Evolutionary conservation across 768 basidiomycete species (phyloP).

Genomic region (Boletus sp.): DNA sequence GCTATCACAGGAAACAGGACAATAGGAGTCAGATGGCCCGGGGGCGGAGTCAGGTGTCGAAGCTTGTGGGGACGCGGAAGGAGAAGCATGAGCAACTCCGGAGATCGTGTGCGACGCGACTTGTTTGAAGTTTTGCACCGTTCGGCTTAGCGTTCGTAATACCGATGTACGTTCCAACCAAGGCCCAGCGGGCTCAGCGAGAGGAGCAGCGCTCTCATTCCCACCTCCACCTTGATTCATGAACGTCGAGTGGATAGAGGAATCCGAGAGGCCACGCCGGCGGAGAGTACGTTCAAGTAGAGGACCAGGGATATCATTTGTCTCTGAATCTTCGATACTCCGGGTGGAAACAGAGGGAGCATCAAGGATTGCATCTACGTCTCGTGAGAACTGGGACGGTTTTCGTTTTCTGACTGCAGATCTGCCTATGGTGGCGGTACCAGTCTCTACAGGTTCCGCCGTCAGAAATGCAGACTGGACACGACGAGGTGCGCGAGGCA

Average conservation of each 20-base stretch:
- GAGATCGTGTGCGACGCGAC: slow-evolving; percentile 31
- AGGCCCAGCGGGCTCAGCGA: slow-evolving; percentile 13
- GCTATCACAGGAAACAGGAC: not conserved
- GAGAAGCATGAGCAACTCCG: slow-evolving; percentile 9
- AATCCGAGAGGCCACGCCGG: slow-evolving; percentile 84
- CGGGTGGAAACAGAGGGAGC: slow-evolving; percentile 28
- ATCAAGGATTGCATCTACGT: slow-evolving; percentile 79
- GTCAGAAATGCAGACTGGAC: slow-evolving; percentile 25
- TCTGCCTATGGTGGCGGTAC: slow-evolving; percentile 18
- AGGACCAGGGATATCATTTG: slow-evolving; percentile 45
- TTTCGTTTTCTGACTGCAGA: slow-evolving; percentile 13
- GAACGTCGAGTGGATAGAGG: slow-evolving; percentile 88
- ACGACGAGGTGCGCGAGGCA: slow-evolving; percentile 43
- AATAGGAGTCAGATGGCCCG: not conserved
- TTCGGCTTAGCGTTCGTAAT: slow-evolving; percentile 51
- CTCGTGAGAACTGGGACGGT: slow-evolving; percentile 48
- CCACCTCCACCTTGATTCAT: slow-evolving; percentile 47
- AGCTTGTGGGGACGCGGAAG: slow-evolving; percentile 6
- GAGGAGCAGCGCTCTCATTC: not conserved
- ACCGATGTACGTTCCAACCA: slow-evolving; percentile 47
- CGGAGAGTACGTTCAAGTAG: slow-evolving; percentile 65
- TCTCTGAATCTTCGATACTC: slow-evolving; percentile 36
- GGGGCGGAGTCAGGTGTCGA: slow-evolving; percentile 8
- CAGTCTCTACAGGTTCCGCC: slow-evolving; percentile 17
- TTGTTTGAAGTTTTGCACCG: slow-evolving; percentile 48